These are phyloP conservation scores for Clathrus columnatus DNA, from an alignment of 768 basidiomycete species.

Conservation along the genomic window DNA sequence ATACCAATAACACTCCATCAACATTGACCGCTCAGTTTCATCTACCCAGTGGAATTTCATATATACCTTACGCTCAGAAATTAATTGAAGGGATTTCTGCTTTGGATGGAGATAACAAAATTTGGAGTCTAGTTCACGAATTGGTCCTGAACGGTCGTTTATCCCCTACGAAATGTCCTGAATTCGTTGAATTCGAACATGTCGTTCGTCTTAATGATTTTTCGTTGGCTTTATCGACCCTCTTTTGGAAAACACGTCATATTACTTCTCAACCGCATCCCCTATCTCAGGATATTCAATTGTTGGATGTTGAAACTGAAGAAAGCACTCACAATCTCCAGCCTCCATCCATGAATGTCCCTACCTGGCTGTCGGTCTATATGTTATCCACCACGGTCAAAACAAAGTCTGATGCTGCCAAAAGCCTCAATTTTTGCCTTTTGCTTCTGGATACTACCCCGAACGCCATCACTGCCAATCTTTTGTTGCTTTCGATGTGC, in stretches of 20 bases:
- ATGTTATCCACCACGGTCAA: not conserved
- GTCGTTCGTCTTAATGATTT: slow-evolving; percentile 1
- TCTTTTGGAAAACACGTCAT: not conserved
- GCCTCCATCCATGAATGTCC: not conserved
- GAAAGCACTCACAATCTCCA: not conserved
- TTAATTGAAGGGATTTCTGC: slow-evolving; percentile 1
- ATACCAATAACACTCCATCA: no score
- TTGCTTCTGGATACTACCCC: slow-evolving; percentile 1
- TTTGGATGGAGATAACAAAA: slow-evolving; percentile 1
- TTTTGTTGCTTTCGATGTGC: slow-evolving; percentile 5
- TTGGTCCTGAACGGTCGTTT: not conserved
- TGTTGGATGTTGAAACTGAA: not conserved
- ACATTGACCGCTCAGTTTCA: no score
- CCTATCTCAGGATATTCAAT: not conserved
- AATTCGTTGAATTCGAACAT: slow-evolving; percentile 3
- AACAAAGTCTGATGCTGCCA: not conserved
- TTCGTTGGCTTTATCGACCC: not conserved
- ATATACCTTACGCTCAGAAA: slow-evolving; percentile 3
- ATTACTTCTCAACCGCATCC: not conserved
- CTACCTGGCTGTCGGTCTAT: slow-evolving; percentile 1
- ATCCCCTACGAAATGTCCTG: not conserved
- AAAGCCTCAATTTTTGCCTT: slow-evolving; percentile 1
- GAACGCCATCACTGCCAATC: not conserved
- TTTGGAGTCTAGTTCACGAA: slow-evolving; percentile 3
- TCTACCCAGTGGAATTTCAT: no score